phyloP scores from a whole-genome alignment of 257 asterid genomes.

The Echium plantagineum region DNA sequence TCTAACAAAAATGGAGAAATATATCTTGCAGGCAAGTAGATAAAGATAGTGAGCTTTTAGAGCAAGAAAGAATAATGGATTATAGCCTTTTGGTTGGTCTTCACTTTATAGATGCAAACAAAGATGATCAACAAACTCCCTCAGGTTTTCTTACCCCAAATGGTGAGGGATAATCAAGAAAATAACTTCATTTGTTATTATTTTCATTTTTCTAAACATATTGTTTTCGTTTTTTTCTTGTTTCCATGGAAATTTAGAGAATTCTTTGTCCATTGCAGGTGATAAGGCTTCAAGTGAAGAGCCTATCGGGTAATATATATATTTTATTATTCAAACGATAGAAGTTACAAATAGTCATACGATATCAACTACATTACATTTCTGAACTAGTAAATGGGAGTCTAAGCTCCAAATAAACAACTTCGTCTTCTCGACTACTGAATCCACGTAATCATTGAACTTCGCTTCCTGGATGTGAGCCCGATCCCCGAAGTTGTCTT shows the following conservation, averaged over 20 bases:
- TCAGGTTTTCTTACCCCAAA: conserved; percentile 22
- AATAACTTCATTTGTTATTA: too few species aligned
- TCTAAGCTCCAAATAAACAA: too few species aligned
- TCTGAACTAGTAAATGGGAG: too few species aligned
- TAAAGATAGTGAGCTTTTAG: conserved; percentile 32
- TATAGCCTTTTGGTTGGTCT: conserved; percentile 38
- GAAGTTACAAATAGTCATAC: too few species aligned
- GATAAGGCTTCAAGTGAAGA: conserved; percentile 48
- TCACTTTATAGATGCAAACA: conserved; percentile 25
- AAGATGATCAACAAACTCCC: conserved; percentile 13
- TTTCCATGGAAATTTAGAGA: too few species aligned
- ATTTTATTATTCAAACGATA: too few species aligned
- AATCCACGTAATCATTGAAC: too few species aligned
- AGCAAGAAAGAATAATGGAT: conserved; percentile 38
- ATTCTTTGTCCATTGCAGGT: conserved; percentile 21
- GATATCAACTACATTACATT: too few species aligned
- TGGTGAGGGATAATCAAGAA: conserved; percentile 12
- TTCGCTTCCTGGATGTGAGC: too few species aligned
- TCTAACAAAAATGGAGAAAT: background rate
- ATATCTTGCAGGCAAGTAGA: conserved; percentile 31
- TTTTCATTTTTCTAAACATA: too few species aligned
- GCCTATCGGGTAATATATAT: conserved; percentile 73
- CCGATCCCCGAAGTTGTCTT: too few species aligned
- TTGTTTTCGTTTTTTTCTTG: background rate
- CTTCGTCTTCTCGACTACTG: too few species aligned